Evolutionary conservation across 2,329 filamentous ascomycete species (phyloP), one percentile per base, ranked within the genome.

Genomic region (Penicillium sp.): DNA sequence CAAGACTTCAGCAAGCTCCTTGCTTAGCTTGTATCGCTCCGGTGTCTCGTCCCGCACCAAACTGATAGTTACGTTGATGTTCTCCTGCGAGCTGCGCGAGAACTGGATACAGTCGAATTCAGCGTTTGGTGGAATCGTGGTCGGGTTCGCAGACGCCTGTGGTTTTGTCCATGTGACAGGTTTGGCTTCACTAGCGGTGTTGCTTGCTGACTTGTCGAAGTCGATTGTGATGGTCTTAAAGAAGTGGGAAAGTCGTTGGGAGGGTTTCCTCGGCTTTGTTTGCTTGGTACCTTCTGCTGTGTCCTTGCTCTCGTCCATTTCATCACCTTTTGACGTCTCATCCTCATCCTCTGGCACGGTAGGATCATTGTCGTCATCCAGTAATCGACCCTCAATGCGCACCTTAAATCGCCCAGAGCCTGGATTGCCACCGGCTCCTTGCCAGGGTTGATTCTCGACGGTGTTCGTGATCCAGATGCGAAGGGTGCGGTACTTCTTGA

Each of bases 391-490:
- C 70, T 96, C 88, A 53, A 98, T 91, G 73, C 90, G 95, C 57
- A 98, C 88, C 48, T 85, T 83, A 67, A 90, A 98, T 18, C 67
- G 65, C 28, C 69, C 70, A 3, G 66, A 68, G 39, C 67, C 68
- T 29, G 67, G 64, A 43, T 62, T 66, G 9, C 53, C 61, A 32
- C 62, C 62, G 5, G 59, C 46, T 33, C 52, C 59, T 57, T 98
- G 93, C 93, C 93, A 97, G 29, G 86, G 84, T 71, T 98, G 93
- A 63, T 93, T 88, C 68, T 96, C 89, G 32, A 85, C 89, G 1
- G 90, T 95, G 70, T 98, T 98, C 62, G 84, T 90, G 61, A 98
- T 84, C 90, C 90, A 97, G 54, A 98, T 81, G 53, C 91, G 86
- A 69, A 98, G 76, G 3, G 89, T 95, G 64, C 85, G 87, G 68